Evolutionary conservation across 2,329 filamentous ascomycete species (phyloP).

Genomic region (Cladosporium phlei): DNA sequence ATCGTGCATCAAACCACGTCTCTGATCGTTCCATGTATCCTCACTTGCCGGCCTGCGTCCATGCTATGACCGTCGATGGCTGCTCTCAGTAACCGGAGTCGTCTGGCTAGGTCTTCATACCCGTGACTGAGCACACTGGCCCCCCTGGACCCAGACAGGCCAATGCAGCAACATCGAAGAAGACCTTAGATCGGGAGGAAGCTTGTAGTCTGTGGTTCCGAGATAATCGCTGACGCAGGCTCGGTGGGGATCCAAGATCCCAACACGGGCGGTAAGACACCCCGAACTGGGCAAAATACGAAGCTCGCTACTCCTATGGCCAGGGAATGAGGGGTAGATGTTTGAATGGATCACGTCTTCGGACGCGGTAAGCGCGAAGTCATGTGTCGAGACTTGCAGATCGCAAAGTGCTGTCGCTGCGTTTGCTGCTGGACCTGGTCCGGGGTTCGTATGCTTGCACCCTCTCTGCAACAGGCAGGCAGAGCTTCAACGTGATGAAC

Average conservation of each 20-base stretch:
- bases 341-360: background rate
- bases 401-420: background rate
- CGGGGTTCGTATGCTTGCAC: background rate
- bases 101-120: background rate
- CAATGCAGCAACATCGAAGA: conserved; percentile 2
- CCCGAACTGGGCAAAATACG: background rate
- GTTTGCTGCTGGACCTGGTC: background rate
- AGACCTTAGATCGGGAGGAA: conserved; percentile 1
- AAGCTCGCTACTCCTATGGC: conserved; percentile 1
- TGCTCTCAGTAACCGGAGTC: background rate
- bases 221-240: background rate
- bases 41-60: no score
- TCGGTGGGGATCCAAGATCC: background rate
- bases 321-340: conserved; percentile 10
- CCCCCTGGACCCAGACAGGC: background rate
- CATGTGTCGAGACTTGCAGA: background rate
- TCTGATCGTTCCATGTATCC: no score
- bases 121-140: background rate
- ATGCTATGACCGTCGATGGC: background rate
- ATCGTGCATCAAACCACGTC: no score
- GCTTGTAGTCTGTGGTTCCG: background rate
- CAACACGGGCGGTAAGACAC: background rate
- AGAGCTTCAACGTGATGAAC: background rate
- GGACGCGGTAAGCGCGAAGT: background rate
- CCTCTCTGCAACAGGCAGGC: background rate